Conservation (phyloP, 345 rosid species). For the Excoecaria agallocha region DNA sequence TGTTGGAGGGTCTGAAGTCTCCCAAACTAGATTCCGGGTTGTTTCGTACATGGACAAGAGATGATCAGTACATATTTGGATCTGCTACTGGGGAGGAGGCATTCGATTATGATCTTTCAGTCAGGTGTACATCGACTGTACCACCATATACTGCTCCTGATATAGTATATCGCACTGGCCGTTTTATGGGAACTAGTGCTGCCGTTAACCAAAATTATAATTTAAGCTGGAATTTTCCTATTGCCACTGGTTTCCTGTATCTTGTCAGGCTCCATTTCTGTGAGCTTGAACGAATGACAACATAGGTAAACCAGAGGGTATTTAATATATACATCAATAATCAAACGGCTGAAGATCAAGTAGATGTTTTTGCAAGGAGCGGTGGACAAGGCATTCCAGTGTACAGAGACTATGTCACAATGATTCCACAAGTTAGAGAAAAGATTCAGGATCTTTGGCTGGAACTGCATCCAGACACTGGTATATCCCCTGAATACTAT, state of each 20-base stretch:
- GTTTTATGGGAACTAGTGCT: not conserved
- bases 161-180: not conserved
- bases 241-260: conserved; percentile 14
- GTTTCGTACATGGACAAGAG: conserved; percentile 19
- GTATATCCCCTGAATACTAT: not conserved
- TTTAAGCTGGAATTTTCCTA: conserved; percentile 13
- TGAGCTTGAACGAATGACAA: not conserved
- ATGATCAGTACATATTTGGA: conserved; percentile 16
- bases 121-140: not conserved
- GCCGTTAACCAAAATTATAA: not conserved
- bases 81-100: not conserved
- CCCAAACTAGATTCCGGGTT: conserved; percentile 14
- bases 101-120: not conserved
- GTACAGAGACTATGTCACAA: conserved; percentile 10
- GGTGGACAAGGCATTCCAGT: conserved; percentile 13
- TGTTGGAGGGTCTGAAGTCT: conserved; percentile 13
- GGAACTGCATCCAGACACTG: not conserved
- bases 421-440: not conserved
- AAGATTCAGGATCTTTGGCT: conserved; percentile 12
- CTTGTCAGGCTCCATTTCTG: conserved; percentile 26
- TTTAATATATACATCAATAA: conserved; percentile 14
- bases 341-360: conserved; percentile 5
- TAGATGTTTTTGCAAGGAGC: conserved; percentile 8
- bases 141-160: conserved; percentile 11
- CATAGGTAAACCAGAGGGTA: not conserved